Conservation (phyloP, 2,329 filamentous ascomycete species). For the Gaeumannomyces sp. region DNA sequence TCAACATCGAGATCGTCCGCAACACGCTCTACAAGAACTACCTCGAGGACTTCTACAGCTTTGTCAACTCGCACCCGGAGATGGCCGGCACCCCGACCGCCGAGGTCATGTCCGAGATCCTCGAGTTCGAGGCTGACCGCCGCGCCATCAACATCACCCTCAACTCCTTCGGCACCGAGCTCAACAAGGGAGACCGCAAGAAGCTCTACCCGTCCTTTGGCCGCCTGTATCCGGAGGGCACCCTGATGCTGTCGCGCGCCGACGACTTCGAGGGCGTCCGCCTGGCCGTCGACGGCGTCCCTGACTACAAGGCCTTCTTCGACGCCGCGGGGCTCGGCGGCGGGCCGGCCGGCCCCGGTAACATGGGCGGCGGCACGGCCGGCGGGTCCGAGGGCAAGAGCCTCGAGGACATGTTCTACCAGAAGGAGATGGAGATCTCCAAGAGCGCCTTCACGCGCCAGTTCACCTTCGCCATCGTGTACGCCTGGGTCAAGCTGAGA, state of each 20-base stretch:
- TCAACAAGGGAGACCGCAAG: slow-evolving; percentile 87
- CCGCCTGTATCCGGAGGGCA: slow-evolving; percentile 87
- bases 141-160: slow-evolving; percentile 98
- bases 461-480: slow-evolving; percentile 91
- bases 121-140: slow-evolving; percentile 95
- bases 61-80: slow-evolving; percentile 84
- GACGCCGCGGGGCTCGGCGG: slow-evolving; percentile 79
- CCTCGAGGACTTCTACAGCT: slow-evolving; percentile 92
- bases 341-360: slow-evolving; percentile 66
- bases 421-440: slow-evolving; percentile 98
- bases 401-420: slow-evolving; percentile 95
- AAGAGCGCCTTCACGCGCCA: slow-evolving; percentile 94
- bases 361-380: slow-evolving; percentile 66
- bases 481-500: slow-evolving; percentile 94
- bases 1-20: slow-evolving; percentile 98
- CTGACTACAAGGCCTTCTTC: slow-evolving; percentile 94
- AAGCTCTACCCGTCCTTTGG: slow-evolving; percentile 95
- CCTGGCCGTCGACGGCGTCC: slow-evolving; percentile 85
- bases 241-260: slow-evolving; percentile 86
- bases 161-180: slow-evolving; percentile 96
- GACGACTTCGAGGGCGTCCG: slow-evolving; percentile 93
- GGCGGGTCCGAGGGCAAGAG: slow-evolving; percentile 78
- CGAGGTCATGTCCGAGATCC: slow-evolving; percentile 90
- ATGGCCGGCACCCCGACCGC: slow-evolving; percentile 83
- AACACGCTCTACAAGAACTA: slow-evolving; percentile 99